Evolutionary conservation across 176 grass and related monocot species (phyloP), one percentile per base, ranked within the genome.

Genomic region (Cenchrus americanus): DNA sequence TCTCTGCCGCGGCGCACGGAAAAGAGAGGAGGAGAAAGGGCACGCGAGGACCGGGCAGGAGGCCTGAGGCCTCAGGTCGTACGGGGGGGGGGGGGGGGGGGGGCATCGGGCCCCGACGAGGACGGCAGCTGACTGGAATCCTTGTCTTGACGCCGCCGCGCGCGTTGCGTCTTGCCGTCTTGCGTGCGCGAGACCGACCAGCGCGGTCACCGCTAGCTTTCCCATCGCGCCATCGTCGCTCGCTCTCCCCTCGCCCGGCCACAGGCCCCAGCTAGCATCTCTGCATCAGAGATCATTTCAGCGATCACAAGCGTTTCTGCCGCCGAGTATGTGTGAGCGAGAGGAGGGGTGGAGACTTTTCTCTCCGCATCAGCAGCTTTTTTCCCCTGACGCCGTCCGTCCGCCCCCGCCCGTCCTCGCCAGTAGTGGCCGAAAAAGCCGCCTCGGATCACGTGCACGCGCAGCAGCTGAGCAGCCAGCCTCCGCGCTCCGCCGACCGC

Each of bases 401-500:
- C 61, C 34, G 2, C 34, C 34, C 34, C 34, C 42, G 10, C 46
- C 46, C 32, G 64, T 26, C 43, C 68, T 71, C 69, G 15, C 22
- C 0, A 27, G 12, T 7, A 3, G 67, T 7, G 47, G 43, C 22
- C 69, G 46, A 51, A 50, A 71, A 51, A 73, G 69, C 44, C 46
- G 47, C 48, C 70, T 73, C 70, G 70, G 70, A 73, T 73, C 70
- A 73, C 70, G 70, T 73, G 70, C 70, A 5, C 70, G 70, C 47
- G 69, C 69, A 46, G 69, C 55, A 3, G 17, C 15, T 0, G 0
- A 19, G 53, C 50, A 52, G 50, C 50, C 1, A 55, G 52, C 53
- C 53, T 15, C 47, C 9, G 14, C 52, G 8, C 57, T 58, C 54
- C 54, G 49, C 15, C 49, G n/a, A n/a, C n/a, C n/a, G n/a, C 49